A percentile compares a stretch with the other conserved stretches of the same genome.
These are phyloP conservation scores for Backusella psychrophila DNA, from an alignment of 192 early-diverging fungal genomes.

Conservation along the genomic window DNA sequence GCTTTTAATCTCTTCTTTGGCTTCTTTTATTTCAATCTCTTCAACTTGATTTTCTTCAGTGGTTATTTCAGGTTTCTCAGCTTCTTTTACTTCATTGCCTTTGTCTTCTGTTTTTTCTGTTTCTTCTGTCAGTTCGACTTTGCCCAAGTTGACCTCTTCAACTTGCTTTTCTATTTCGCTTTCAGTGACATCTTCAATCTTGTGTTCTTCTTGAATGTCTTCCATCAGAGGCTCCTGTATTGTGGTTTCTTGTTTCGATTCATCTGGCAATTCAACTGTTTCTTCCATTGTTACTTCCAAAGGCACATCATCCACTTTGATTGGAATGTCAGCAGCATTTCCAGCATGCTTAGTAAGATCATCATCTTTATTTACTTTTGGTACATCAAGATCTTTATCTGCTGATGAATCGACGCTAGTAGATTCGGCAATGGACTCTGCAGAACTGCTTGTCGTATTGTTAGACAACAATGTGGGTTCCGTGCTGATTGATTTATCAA, in stretches of 20 bases:
- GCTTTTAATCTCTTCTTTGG: background rate
- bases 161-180: background rate
- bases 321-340: background rate
- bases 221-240: background rate
- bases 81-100: background rate
- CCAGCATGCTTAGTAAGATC: background rate
- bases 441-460: constrained; percentile 7
- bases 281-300: background rate
- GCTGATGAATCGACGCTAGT: background rate
- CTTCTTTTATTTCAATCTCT: background rate
- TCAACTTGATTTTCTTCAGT: background rate
- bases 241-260: background rate
- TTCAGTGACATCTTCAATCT: background rate
- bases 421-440: background rate
- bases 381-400: background rate
- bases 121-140: background rate
- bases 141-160: background rate
- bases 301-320: background rate
- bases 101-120: background rate
- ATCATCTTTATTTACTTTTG: background rate
- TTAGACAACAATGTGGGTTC: background rate
- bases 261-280: background rate
- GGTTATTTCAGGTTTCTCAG: background rate
- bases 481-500: background rate
- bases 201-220: background rate